phyloP scores from a whole-genome alignment of 257 asterid genomes.

The Craterostigma plantagineum region DNA sequence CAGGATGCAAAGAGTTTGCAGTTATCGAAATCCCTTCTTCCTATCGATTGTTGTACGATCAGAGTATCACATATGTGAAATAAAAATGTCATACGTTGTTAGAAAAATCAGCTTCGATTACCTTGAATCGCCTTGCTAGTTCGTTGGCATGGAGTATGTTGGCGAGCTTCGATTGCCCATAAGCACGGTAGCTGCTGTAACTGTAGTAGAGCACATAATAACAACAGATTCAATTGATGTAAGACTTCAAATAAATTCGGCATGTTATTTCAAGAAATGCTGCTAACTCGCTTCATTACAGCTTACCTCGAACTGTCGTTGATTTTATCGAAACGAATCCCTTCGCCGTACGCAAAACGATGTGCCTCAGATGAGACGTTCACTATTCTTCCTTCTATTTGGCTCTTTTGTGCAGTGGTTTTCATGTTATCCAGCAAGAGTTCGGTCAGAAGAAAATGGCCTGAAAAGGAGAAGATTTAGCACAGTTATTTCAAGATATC shows the following conservation, averaged over 20 bases:
- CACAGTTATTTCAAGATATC: too few species aligned
- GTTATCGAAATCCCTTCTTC: too few species aligned
- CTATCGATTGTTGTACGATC: too few species aligned
- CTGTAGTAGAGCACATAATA: background rate
- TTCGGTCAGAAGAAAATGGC: slow-evolving; percentile 3
- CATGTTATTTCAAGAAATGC: background rate
- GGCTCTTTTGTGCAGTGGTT: background rate
- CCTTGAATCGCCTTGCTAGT: background rate
- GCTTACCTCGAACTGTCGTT: background rate
- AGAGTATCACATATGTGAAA: too few species aligned
- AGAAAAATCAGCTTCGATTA: too few species aligned
- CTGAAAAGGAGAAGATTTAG: background rate
- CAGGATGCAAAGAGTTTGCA: too few species aligned
- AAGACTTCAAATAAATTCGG: too few species aligned
- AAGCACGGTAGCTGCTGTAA: background rate
- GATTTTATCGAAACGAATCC: slow-evolving; percentile 1
- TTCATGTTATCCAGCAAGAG: background rate
- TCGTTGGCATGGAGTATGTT: background rate
- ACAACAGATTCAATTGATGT: too few species aligned
- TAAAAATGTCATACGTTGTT: too few species aligned
- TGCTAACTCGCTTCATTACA: too few species aligned
- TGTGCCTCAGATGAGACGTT: slow-evolving; percentile 1
- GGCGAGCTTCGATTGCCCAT: background rate
- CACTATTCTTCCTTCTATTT: slow-evolving; percentile 1
- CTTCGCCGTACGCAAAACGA: background rate